These are phyloP conservation scores for Pelargonium citronellum DNA, from an alignment of 441 rosid genomes.

Conservation along the genomic window DNA sequence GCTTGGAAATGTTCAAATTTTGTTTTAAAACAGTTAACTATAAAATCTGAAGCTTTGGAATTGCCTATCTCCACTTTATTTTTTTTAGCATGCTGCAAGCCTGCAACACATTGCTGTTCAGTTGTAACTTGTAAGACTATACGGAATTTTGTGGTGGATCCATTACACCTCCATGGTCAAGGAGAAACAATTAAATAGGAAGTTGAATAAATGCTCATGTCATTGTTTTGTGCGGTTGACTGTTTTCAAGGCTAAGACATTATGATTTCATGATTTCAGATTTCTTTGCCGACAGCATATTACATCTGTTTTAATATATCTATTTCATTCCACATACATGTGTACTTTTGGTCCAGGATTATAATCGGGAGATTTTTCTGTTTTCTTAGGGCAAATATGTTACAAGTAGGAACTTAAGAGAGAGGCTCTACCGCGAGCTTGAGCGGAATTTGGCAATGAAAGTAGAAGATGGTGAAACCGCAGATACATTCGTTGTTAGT, in stretches of 20 bases:
- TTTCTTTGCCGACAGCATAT: too few species aligned
- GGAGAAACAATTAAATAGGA: too few species aligned
- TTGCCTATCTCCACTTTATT: not conserved
- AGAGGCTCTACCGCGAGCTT: constrained; percentile 85
- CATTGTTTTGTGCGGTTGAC: too few species aligned
- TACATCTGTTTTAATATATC: too few species aligned
- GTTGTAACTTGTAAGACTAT: not conserved
- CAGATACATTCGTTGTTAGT: constrained; percentile 86
- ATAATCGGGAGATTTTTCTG: constrained; percentile 3
- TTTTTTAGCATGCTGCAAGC: not conserved
- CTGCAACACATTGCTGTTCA: not conserved
- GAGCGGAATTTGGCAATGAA: constrained; percentile 96
- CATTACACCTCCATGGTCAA: too few species aligned
- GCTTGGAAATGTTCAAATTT: not conserved
- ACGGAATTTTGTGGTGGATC: too few species aligned
- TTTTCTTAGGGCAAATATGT: constrained; percentile 77
- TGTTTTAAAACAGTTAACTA: not conserved
- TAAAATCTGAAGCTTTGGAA: not conserved
- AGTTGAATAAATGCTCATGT: too few species aligned
- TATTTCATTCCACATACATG: not conserved
- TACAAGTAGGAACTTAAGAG: constrained; percentile 91
- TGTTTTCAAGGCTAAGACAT: too few species aligned
- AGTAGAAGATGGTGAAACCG: constrained; percentile 97
- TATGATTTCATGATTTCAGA: too few species aligned
- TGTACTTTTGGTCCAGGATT: not conserved